Percentiles rank a stretch among this genome's conserved stretches.
Conservation (phyloP, 495 filamentous ascomycete species). For the Venustampulla echinocandica region DNA sequence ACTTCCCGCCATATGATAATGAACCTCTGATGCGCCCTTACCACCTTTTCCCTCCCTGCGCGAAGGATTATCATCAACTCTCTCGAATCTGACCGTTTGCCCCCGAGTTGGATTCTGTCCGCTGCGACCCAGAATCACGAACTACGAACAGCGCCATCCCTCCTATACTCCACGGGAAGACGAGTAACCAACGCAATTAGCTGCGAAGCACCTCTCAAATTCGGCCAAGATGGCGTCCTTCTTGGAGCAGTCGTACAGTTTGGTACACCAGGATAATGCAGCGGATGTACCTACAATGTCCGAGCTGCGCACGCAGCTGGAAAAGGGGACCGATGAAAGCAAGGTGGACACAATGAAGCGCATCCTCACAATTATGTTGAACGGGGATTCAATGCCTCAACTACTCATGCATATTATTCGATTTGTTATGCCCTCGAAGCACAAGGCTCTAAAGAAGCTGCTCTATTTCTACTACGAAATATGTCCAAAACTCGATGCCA, state of each 20-base stretch:
- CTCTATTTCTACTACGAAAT: slow-evolving; percentile 99
- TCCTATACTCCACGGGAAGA: too few relatives aligned
- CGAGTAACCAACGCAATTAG: slow-evolving; percentile 13
- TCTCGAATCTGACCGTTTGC: slow-evolving; percentile 1
- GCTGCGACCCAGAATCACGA: too few relatives aligned
- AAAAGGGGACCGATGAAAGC: slow-evolving; percentile 93
- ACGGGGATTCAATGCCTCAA: slow-evolving; percentile 90
- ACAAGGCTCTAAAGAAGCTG: slow-evolving; percentile 94
- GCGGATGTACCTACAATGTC: slow-evolving; percentile 83
- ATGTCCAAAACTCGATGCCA: slow-evolving; percentile 86
- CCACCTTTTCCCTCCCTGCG: slow-evolving; percentile 6
- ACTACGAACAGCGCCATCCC: too few relatives aligned
- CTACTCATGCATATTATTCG: slow-evolving; percentile 99
- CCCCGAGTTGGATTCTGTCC: too few relatives aligned
- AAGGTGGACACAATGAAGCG: slow-evolving; percentile 99
- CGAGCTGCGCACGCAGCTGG: slow-evolving; percentile 87
- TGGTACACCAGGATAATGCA: slow-evolving; percentile 92
- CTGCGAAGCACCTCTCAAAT: slow-evolving; percentile 6
- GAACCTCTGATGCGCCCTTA: slow-evolving; percentile 18
- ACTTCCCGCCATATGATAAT: slow-evolving; percentile 3
- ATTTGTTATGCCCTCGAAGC: slow-evolving; percentile 97
- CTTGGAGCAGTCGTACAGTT: slow-evolving; percentile 84
- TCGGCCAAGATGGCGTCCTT: slow-evolving; percentile 78
- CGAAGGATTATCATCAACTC: slow-evolving; percentile 7
- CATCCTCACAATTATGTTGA: slow-evolving; percentile 94